Percentiles rank a stretch among this genome's conserved stretches.
Conservation (phyloP, 805 yeast genomes). For the Candida morakotiae region DNA sequence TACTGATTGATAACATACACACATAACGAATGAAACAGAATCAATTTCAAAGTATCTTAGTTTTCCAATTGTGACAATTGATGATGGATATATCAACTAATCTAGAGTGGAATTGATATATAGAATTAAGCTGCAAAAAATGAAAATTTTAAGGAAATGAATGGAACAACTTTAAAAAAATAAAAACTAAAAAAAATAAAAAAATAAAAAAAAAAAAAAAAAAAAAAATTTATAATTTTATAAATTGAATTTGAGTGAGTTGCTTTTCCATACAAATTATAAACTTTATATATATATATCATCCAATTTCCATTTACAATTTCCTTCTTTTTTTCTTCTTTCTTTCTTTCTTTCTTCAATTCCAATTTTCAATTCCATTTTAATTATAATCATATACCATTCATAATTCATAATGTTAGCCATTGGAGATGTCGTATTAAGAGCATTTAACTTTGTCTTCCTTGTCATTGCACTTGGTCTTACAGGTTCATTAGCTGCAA, state of each 20-base stretch:
- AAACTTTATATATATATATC: background rate
- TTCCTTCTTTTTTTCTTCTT: background rate
- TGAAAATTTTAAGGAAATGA: too few species aligned
- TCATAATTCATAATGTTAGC: conserved; percentile 45
- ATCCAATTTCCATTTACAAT: background rate
- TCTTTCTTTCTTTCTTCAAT: conserved; percentile 1
- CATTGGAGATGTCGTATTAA: conserved; percentile 69
- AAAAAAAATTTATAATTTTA: too few species aligned
- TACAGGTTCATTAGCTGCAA: conserved; percentile 81
- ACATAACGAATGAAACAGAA: too few species aligned
- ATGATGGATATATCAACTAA: too few species aligned
- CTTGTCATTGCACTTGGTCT: conserved; percentile 80
- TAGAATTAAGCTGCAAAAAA: too few species aligned
- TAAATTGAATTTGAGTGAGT: too few species aligned
- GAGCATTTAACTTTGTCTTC: conserved; percentile 71
- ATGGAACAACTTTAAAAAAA: background rate
- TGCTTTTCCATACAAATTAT: too few species aligned
- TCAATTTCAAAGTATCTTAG: background rate
- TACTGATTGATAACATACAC: too few species aligned
- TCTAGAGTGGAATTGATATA: too few species aligned
- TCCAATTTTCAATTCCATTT: background rate
- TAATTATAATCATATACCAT: background rate
- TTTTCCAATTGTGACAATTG: too few species aligned
- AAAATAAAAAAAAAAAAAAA: too few species aligned
- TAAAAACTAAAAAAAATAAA: too few species aligned